Evolutionary conservation across 352 stramenopile species (phyloP), one percentile per base, ranked within the genome.

Genomic region (Phytopythium cucurbitacearum): DNA sequence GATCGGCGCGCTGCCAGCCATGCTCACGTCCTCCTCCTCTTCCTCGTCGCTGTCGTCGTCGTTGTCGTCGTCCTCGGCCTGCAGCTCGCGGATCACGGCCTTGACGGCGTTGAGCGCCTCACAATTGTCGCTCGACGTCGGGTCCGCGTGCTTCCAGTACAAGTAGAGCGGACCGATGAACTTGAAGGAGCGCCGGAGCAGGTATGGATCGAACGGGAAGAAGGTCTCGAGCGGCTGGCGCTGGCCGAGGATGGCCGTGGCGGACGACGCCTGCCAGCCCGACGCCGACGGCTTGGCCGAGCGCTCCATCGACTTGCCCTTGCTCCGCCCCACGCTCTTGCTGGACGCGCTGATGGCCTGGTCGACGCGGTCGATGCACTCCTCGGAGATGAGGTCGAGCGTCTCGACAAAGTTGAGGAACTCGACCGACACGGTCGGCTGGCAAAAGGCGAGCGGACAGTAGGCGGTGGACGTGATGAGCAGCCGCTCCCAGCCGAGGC

Each of bases 151-250:
- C 64, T 96, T 92, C 96, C 96, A 99, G 67, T 97, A 96, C 50
- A 96, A 68, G 64, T 98, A 99, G 52, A 96, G 80, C 37, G 87
- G 85, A 4, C 94, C 87, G 47, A 99, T 92, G 62, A 89, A 97
- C 28, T 69, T 74, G 64, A 97, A 97, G 16, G 94, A 98, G 35
- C 85, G 81, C 15, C 94, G 78, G 33, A 99, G 65, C 38, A 99
- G 70, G 59, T 98, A 98, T 7, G 96, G 96, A 71, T 99, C 96
- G 58, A 99, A 99, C 28, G 96, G 96, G 56, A 99, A 99, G 60
- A 98, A 99, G 5, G 81, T 91, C 53, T 91, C 78, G 6, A 89
- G 63, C 15, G 76, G 75, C 39, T 87, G 75, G 9, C 80, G 76
- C 36, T 83, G 67, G 7, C 73, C 75, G 11, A 90, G 65, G 12